phyloP scores from a whole-genome alignment of 2,329 filamentous ascomycete genomes.

The Dothistroma septosporum region DNA sequence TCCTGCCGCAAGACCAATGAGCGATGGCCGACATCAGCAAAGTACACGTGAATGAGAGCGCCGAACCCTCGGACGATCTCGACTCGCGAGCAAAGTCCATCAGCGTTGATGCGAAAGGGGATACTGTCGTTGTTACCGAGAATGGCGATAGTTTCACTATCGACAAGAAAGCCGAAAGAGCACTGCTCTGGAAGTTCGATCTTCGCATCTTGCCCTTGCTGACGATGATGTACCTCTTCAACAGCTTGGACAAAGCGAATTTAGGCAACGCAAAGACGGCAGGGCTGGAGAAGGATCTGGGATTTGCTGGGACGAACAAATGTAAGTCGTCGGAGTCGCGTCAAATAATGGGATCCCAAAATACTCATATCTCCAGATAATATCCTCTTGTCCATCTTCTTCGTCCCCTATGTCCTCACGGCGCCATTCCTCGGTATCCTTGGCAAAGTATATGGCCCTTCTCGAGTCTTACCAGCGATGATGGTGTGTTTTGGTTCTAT shows the following conservation, averaged over 20 bases:
- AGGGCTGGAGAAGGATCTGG: conserved; percentile 49
- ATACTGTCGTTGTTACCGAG: conserved; percentile 20
- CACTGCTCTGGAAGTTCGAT: conserved; percentile 54
- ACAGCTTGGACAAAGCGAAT: conserved; percentile 47
- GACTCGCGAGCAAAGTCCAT: conserved; percentile 15
- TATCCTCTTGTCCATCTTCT: conserved; percentile 67
- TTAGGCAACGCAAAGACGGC: conserved; percentile 44
- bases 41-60: conserved; percentile 11
- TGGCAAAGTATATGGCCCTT: conserved; percentile 64
- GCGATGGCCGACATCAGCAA: conserved; percentile 10
- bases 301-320: conserved; percentile 55
- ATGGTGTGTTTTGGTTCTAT: conserved; percentile 66
- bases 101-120: conserved; percentile 17
- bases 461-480: conserved; percentile 50
- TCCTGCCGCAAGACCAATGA: neutral
- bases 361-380: conserved; percentile 50
- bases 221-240: conserved; percentile 59
- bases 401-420: conserved; percentile 68
- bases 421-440: conserved; percentile 63
- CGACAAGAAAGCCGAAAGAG: conserved; percentile 46
- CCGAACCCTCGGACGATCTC: conserved; percentile 1
- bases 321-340: conserved; percentile 9
- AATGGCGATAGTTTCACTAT: conserved; percentile 33
- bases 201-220: conserved; percentile 54
- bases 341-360: neutral